A percentile compares a stretch with the other conserved stretches of the same genome.
Conservation (phyloP, 371 early-diverging fungal genomes). For the Paraphysoderma sedebokerense region DNA sequence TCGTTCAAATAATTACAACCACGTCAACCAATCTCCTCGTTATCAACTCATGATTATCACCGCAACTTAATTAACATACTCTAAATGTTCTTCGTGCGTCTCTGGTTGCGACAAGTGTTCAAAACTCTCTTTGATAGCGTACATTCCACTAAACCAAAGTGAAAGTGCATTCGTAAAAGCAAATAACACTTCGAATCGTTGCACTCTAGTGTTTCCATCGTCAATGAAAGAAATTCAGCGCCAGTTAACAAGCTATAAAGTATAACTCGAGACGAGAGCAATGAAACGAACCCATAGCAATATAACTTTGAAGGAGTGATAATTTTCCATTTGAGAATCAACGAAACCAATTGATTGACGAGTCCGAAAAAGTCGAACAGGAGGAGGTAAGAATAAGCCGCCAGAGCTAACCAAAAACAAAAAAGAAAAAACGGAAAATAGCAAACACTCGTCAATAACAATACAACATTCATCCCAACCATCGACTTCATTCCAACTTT, state of each 20-base stretch:
- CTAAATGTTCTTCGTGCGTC: neutral
- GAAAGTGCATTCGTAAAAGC: neutral
- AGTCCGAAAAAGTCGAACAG: neutral
- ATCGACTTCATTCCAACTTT: too few relatives aligned
- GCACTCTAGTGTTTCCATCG: neutral
- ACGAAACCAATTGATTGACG: neutral
- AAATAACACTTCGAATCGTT: neutral
- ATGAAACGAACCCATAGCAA: neutral
- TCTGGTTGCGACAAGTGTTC: neutral
- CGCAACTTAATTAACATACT: too few relatives aligned
- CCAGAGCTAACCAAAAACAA: too few relatives aligned
- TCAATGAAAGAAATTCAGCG: neutral
- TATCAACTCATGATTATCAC: too few relatives aligned
- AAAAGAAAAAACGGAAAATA: too few relatives aligned
- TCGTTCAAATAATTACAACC: too few relatives aligned
- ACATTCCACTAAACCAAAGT: neutral
- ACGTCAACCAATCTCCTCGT: too few relatives aligned
- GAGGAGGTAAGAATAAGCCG: neutral
- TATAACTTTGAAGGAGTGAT: neutral
- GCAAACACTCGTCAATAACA: too few relatives aligned
- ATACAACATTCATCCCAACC: too few relatives aligned
- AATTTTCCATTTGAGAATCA: neutral
- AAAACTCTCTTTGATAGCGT: neutral
- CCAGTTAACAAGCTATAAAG: neutral
- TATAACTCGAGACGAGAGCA: too few relatives aligned